Conservation (phyloP, 768 basidiomycete genomes). For the Tulasnella sp. region DNA sequence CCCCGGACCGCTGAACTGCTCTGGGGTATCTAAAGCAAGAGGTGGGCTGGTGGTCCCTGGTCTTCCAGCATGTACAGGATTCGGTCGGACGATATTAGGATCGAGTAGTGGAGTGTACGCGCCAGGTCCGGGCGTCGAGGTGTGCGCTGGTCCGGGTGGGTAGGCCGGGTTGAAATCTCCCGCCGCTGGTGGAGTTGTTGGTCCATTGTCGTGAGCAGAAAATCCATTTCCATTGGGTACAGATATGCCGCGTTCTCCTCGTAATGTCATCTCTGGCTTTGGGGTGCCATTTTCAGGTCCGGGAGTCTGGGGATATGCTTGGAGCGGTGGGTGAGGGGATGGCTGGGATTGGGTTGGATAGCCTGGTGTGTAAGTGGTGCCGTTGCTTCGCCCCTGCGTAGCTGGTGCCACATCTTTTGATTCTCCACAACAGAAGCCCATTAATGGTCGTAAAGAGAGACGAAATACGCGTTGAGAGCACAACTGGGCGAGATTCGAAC, state of each 20-base stretch:
- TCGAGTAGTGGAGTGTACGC: conserved; percentile 18
- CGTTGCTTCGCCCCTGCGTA: not conserved
- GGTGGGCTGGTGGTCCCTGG: conserved; percentile 16
- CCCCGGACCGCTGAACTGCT: conserved; percentile 7
- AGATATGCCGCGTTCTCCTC: too few species aligned
- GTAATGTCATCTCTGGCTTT: too few species aligned
- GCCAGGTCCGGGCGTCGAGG: not conserved
- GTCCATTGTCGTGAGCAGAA: not conserved
- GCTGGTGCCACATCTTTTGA: not conserved
- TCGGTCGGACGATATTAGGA: conserved; percentile 22
- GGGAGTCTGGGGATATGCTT: not conserved
- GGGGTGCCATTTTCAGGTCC: not conserved
- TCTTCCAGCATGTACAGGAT: conserved; percentile 21
- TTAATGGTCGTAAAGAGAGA: not conserved
- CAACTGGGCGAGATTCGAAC: conserved; percentile 2
- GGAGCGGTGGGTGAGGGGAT: conserved; percentile 1
- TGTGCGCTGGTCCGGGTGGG: not conserved
- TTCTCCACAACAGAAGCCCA: conserved; percentile 13
- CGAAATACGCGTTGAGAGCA: not conserved
- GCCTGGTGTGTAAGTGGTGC: conserved; percentile 1
- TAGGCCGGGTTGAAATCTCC: conserved; percentile 9
- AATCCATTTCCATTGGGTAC: not conserved
- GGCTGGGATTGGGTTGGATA: conserved; percentile 13
- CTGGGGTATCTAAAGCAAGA: conserved; percentile 5
- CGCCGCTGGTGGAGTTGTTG: not conserved